Conservation (phyloP, 2,329 filamentous ascomycete species). For the Epichloe coenophiala region DNA sequence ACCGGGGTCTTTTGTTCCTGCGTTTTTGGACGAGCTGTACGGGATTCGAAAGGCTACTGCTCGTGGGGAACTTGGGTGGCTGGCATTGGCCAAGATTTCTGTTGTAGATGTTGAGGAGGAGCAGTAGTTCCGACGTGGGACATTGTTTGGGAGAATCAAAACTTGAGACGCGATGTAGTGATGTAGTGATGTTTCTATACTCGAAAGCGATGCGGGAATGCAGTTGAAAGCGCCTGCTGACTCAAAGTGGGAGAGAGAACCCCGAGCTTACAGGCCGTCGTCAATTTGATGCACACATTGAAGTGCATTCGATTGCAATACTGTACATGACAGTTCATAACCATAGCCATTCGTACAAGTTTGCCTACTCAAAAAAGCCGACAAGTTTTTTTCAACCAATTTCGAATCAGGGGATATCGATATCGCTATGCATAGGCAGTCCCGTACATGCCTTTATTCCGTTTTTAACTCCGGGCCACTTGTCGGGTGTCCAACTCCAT, state of each 20-base stretch:
- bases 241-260: too few species aligned
- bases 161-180: too few species aligned
- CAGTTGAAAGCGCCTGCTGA: too few species aligned
- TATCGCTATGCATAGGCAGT: slow-evolving; percentile 2
- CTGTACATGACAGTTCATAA: too few species aligned
- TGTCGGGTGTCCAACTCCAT: neutral
- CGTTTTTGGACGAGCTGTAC: slow-evolving; percentile 63
- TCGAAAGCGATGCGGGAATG: too few species aligned
- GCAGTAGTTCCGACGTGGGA: neutral
- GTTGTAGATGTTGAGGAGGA: slow-evolving; percentile 18
- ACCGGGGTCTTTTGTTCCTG: slow-evolving; percentile 75
- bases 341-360: neutral
- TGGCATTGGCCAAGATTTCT: slow-evolving; percentile 35
- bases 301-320: too few species aligned
- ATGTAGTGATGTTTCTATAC: too few species aligned
- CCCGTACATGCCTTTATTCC: neutral
- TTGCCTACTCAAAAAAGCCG: neutral
- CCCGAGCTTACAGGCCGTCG: too few species aligned
- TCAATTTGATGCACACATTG: too few species aligned
- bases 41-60: slow-evolving; percentile 34
- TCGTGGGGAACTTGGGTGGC: slow-evolving; percentile 35
- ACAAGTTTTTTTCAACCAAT: neutral
- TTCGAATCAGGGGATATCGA: neutral
- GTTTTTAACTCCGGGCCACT: neutral
- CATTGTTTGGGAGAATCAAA: too few species aligned